These are phyloP conservation scores for Oropetium thomaeum DNA, from an alignment of 176 grass and related monocot genomes.

Conservation along the genomic window DNA sequence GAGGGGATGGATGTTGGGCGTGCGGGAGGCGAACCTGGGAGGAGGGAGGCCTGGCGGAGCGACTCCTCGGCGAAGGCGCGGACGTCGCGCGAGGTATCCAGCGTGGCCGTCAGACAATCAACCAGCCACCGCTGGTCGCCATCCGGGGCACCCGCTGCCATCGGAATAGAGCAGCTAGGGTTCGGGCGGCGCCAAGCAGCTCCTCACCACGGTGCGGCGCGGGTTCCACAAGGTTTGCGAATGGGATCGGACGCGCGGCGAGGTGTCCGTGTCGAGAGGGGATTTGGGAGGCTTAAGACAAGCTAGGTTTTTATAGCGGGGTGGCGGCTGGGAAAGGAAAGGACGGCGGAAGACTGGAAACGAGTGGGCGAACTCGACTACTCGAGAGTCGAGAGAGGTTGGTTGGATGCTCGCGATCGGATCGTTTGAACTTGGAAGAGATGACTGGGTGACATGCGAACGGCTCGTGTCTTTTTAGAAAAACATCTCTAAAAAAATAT, in stretches of 20 bases:
- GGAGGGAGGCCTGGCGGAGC: slow-evolving; percentile 71
- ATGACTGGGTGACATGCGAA: not conserved
- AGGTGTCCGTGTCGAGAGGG: not conserved
- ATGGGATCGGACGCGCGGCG: slow-evolving; percentile 18
- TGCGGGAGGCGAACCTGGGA: slow-evolving; percentile 44
- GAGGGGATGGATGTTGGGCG: no score
- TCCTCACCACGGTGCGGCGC: not conserved
- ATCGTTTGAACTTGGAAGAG: no score
- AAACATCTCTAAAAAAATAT: no score
- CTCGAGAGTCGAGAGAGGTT: not conserved
- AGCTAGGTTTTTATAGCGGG: slow-evolving; percentile 39
- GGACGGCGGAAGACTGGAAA: not conserved
- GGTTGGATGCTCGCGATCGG: no score
- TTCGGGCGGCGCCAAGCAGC: not conserved
- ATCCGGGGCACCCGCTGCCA: slow-evolving; percentile 42
- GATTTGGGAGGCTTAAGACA: slow-evolving; percentile 1
- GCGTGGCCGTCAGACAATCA: slow-evolving; percentile 78
- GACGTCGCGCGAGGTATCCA: slow-evolving; percentile 77
- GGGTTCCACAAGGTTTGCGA: not conserved
- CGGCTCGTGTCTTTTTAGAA: not conserved
- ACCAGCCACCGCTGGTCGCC: slow-evolving; percentile 86
- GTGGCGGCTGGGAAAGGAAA: not conserved
- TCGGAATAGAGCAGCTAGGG: slow-evolving; percentile 14
- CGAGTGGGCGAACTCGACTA: not conserved
- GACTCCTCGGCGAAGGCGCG: slow-evolving; percentile 91